phyloP scores from a whole-genome alignment of 495 filamentous ascomycete genomes.

The Talaromyces ruber region DNA sequence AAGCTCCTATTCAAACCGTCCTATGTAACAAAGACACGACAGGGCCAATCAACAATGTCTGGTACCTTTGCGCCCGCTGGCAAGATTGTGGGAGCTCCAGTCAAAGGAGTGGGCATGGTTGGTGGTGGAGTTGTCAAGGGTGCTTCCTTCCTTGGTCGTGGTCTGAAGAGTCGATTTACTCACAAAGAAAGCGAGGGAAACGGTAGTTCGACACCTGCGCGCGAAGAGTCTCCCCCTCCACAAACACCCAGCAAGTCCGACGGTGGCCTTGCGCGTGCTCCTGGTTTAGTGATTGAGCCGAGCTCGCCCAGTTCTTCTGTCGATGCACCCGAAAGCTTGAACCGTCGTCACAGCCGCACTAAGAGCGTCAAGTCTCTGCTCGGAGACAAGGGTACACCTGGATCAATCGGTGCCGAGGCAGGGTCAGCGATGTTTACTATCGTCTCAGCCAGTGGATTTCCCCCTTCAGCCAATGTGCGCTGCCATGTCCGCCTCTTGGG shows the following conservation, averaged over 20 bases:
- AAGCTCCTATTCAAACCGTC: conserved; percentile 88
- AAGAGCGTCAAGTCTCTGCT: conserved; percentile 55
- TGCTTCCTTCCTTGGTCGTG: conserved; percentile 75
- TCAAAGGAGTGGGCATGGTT: conserved; percentile 80
- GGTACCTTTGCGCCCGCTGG: conserved; percentile 88
- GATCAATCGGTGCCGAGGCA: conserved; percentile 43
- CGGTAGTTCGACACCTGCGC: conserved; percentile 10
- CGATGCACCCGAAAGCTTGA: conserved; percentile 26
- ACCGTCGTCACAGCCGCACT: conserved; percentile 50
- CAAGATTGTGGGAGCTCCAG: conserved; percentile 84
- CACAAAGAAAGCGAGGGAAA: conserved; percentile 52
- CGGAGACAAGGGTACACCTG: conserved; percentile 39
- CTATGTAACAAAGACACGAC: conserved; percentile 79
- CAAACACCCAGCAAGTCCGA: conserved; percentile 9
- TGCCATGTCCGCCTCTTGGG: conserved; percentile 60
- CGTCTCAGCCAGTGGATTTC: conserved; percentile 70
- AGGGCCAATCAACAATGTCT: conserved; percentile 88
- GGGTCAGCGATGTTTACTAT: conserved; percentile 79
- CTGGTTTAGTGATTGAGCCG: conserved; percentile 17
- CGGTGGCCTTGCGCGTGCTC: conserved; percentile 27
- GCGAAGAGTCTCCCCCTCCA: conserved; percentile 22
- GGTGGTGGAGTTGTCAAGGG: conserved; percentile 79
- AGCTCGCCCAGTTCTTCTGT: conserved; percentile 24
- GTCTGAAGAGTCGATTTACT: conserved; percentile 51
- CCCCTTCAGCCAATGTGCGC: conserved; percentile 69